These are phyloP conservation scores for Emmonsia crescens DNA, from an alignment of 2,329 filamentous ascomycete species.

Conservation along the genomic window DNA sequence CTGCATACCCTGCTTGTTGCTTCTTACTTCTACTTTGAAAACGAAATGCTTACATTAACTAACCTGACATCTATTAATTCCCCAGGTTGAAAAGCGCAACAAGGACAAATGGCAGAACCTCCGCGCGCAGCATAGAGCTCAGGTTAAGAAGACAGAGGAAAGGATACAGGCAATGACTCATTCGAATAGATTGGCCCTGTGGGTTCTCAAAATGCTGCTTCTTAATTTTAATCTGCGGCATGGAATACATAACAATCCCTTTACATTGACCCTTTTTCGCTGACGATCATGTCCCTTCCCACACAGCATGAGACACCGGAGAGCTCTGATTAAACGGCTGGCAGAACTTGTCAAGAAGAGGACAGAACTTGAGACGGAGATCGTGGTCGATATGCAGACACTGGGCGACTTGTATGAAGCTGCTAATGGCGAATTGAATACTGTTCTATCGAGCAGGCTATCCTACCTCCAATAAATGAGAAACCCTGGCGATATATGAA, in stretches of 20 bases:
- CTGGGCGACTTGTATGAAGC: slow-evolving; percentile 8
- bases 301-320: slow-evolving; percentile 9
- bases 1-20: neutral
- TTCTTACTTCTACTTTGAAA: neutral
- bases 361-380: slow-evolving; percentile 13
- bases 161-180: slow-evolving; percentile 5
- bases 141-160: slow-evolving; percentile 10
- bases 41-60: neutral
- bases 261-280: neutral
- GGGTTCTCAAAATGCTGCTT: slow-evolving; percentile 1
- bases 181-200: slow-evolving; percentile 7
- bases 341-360: slow-evolving; percentile 11
- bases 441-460: neutral
- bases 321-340: slow-evolving; percentile 9
- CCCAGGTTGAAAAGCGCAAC: slow-evolving; percentile 9
- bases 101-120: slow-evolving; percentile 11
- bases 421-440: slow-evolving; percentile 1
- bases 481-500: neutral
- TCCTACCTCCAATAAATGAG: neutral
- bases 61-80: neutral
- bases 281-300: neutral
- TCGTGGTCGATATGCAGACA: slow-evolving; percentile 7
- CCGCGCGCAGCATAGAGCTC: slow-evolving; percentile 10
- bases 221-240: neutral
- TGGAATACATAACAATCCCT: neutral